These are phyloP conservation scores for Fusarium pseudocircinatum DNA, from an alignment of 2,329 filamentous ascomycete species.

Conservation along the genomic window DNA sequence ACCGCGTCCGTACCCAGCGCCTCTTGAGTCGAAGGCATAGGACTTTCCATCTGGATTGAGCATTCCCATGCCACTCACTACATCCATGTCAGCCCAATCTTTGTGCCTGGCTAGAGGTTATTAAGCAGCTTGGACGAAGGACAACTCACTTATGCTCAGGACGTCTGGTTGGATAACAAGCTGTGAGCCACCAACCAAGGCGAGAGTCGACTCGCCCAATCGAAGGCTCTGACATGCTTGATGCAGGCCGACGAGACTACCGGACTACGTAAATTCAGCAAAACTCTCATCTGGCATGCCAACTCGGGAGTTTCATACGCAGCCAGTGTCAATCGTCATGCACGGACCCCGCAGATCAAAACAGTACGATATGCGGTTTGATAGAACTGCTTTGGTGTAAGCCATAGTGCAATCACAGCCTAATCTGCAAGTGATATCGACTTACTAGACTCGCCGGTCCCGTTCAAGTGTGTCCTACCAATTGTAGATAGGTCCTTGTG, in stretches of 20 bases:
- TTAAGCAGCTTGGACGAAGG: accelerated
- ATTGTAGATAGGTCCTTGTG: conserved; percentile 8
- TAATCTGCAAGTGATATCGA: accelerated
- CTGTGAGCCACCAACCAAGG: conserved; percentile 5
- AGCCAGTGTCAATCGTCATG: conserved; percentile 9
- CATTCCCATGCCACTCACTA: conserved; percentile 6
- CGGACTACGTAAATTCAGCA: not conserved
- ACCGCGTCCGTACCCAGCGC: not conserved
- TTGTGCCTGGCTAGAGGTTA: accelerated
- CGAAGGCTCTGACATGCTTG: conserved; percentile 3
- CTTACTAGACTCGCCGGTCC: conserved; percentile 3
- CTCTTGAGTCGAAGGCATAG: not conserved
- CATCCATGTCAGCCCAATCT: accelerated
- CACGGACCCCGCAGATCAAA: conserved; percentile 3
- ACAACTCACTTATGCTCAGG: not conserved
- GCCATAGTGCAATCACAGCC: not conserved
- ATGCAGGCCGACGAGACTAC: not conserved
- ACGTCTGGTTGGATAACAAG: conserved; percentile 5
- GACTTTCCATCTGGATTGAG: conserved; percentile 9
- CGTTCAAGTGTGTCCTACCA: not conserved
- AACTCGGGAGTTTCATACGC: not conserved
- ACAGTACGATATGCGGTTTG: conserved; percentile 4
- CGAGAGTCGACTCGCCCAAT: not conserved
- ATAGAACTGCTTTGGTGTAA: not conserved
- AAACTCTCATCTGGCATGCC: accelerated